Conservation (phyloP, 2,329 filamentous ascomycete species). For the Ambrosiella xylebori region DNA sequence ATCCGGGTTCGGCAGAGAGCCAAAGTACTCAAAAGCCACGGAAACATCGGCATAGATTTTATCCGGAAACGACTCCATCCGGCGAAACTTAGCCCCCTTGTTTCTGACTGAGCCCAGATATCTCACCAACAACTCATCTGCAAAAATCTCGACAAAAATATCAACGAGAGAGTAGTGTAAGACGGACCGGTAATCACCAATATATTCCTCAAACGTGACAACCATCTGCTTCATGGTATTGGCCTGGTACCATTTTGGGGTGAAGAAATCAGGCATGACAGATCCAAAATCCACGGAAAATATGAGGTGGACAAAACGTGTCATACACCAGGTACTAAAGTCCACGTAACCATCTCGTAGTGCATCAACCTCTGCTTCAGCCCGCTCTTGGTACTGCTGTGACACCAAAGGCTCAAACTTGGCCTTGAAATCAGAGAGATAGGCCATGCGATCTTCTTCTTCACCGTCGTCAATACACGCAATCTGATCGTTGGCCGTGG, state of each 20-base stretch:
- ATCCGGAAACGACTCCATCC: slow-evolving; percentile 72
- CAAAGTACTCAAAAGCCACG: slow-evolving; percentile 80
- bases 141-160: slow-evolving; percentile 83
- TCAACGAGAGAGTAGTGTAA: slow-evolving; percentile 77
- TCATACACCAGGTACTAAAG: slow-evolving; percentile 81
- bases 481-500: slow-evolving; percentile 96
- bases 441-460: slow-evolving; percentile 55
- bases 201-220: slow-evolving; percentile 88
- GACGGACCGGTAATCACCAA: slow-evolving; percentile 68
- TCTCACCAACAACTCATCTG: slow-evolving; percentile 72
- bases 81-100: slow-evolving; percentile 74
- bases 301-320: slow-evolving; percentile 69
- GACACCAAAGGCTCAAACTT: slow-evolving; percentile 71
- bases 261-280: slow-evolving; percentile 83
- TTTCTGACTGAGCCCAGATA: slow-evolving; percentile 80
- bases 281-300: slow-evolving; percentile 77
- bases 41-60: slow-evolving; percentile 89
- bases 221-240: slow-evolving; percentile 87
- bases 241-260: slow-evolving; percentile 68
- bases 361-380: slow-evolving; percentile 52
- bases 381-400: slow-evolving; percentile 59
- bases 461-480: slow-evolving; percentile 91
- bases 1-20: slow-evolving; percentile 49
- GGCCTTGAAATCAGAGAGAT: slow-evolving; percentile 70
- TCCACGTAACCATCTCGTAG: slow-evolving; percentile 89